Conservation (phyloP, 768 basidiomycete species). For the Kwoniella bestiolae region DNA sequence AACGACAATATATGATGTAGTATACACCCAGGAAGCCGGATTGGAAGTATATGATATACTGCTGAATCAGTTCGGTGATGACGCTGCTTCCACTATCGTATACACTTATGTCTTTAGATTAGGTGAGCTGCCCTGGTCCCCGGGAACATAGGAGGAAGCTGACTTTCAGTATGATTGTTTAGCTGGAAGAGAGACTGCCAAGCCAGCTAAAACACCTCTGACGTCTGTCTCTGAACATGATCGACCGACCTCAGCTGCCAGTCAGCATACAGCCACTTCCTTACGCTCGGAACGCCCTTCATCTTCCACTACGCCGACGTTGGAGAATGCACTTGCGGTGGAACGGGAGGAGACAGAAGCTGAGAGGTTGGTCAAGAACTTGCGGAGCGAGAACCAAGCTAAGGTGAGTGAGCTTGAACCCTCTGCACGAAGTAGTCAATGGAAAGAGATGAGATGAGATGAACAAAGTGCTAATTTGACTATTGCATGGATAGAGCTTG, state of each 20-base stretch:
- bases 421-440: background rate
- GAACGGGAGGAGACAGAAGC: constrained; percentile 66
- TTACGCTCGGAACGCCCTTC: constrained; percentile 8
- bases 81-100: constrained; percentile 43
- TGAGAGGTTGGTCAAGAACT: constrained; percentile 77
- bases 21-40: constrained; percentile 40
- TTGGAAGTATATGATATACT: constrained; percentile 83
- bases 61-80: constrained; percentile 84
- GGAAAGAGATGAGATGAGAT: too few relatives aligned
- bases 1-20: constrained; percentile 70
- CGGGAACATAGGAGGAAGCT: too few relatives aligned
- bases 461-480: background rate
- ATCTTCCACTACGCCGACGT: background rate
- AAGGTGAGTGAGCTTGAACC: constrained; percentile 27
- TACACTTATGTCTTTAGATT: constrained; percentile 48
- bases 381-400: constrained; percentile 75
- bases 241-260: constrained; percentile 7
- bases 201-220: constrained; percentile 18
- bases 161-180: background rate
- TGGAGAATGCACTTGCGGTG: constrained; percentile 8
- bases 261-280: constrained; percentile 10
- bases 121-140: too few relatives aligned
- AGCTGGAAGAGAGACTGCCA: constrained; percentile 23
- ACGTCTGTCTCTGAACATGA: constrained; percentile 11
- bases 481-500: constrained; percentile 66